A percentile compares a stretch with the other conserved stretches of the same genome.
Evolutionary conservation across 176 grass and related monocot genomes (phyloP).

Genomic region (Elymus sibiricus): DNA sequence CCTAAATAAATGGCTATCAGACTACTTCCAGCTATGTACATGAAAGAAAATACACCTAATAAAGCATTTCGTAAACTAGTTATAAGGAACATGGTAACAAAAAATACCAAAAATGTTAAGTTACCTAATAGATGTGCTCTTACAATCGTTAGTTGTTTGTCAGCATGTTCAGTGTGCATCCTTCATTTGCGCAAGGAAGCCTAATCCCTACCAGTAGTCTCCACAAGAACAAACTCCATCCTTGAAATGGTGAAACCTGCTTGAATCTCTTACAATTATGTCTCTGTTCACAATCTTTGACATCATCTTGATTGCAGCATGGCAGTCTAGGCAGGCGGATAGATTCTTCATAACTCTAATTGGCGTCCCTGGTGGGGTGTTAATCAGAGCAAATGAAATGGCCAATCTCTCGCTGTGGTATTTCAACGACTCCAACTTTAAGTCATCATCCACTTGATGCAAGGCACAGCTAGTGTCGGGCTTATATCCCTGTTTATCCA

Average conservation of each 20-base stretch:
- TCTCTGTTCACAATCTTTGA: slow-evolving; percentile 70
- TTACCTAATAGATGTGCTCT: slow-evolving; percentile 20
- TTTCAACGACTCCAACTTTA: slow-evolving; percentile 76
- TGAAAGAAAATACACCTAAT: slow-evolving; percentile 25
- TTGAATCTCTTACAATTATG: slow-evolving; percentile 69
- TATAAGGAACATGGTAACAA: neutral
- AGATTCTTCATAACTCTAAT: slow-evolving; percentile 85
- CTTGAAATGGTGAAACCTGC: slow-evolving; percentile 80
- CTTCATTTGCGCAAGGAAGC: neutral
- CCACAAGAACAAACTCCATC: slow-evolving; percentile 74
- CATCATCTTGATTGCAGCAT: slow-evolving; percentile 71
- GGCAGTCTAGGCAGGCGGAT: slow-evolving; percentile 56
- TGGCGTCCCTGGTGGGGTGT: slow-evolving; percentile 46
- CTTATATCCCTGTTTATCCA: slow-evolving; percentile 70
- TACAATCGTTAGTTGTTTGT: neutral
- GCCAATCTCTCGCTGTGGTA: slow-evolving; percentile 85
- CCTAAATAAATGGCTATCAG: slow-evolving; percentile 46
- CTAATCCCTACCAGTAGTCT: slow-evolving; percentile 62
- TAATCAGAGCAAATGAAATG: slow-evolving; percentile 71
- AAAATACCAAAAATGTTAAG: neutral
- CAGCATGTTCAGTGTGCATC: neutral
- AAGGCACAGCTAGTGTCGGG: slow-evolving; percentile 51
- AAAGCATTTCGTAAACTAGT: neutral
- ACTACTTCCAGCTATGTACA: slow-evolving; percentile 53
- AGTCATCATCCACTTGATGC: slow-evolving; percentile 73